A percentile compares a stretch with the other conserved stretches of the same genome.
phyloP scores from a whole-genome alignment of 2,329 filamentous ascomycete genomes.

The Bipolaris oryzae region DNA sequence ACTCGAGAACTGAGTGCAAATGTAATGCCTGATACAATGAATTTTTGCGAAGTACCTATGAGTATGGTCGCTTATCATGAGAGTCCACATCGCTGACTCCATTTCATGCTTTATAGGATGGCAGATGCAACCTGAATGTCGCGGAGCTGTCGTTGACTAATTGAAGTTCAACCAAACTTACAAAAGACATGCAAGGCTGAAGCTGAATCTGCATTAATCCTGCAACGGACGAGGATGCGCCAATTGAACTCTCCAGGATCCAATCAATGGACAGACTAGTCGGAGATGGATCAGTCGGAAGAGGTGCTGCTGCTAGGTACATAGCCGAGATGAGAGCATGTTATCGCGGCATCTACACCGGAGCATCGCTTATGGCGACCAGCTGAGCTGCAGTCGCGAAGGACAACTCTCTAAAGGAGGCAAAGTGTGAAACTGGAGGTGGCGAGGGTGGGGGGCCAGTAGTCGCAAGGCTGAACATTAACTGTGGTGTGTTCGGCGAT shows the following conservation, averaged over 20 bases:
- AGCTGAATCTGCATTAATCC: neutral
- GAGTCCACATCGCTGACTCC: neutral
- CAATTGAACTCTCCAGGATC: neutral
- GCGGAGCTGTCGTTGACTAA: neutral
- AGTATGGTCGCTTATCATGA: too few species aligned
- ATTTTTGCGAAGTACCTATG: neutral
- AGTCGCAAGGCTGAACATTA: too few species aligned
- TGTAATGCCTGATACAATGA: neutral
- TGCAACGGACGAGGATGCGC: neutral
- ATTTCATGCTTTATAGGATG: neutral
- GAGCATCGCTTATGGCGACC: neutral
- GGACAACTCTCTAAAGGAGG: neutral
- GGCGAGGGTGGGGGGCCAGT: neutral
- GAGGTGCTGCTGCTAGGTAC: too few species aligned
- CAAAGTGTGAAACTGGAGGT: neutral
- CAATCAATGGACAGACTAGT: neutral
- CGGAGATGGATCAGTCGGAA: neutral
- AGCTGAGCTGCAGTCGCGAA: neutral
- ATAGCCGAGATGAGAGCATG: neutral
- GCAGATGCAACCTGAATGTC: neutral
- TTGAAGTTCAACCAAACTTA: neutral
- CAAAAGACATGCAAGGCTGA: neutral
- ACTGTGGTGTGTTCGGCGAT: too few species aligned
- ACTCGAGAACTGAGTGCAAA: neutral
- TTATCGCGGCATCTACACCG: neutral